phyloP scores from a whole-genome alignment of 2,329 filamentous ascomycete species.

The Ceratocystis ficicola region DNA sequence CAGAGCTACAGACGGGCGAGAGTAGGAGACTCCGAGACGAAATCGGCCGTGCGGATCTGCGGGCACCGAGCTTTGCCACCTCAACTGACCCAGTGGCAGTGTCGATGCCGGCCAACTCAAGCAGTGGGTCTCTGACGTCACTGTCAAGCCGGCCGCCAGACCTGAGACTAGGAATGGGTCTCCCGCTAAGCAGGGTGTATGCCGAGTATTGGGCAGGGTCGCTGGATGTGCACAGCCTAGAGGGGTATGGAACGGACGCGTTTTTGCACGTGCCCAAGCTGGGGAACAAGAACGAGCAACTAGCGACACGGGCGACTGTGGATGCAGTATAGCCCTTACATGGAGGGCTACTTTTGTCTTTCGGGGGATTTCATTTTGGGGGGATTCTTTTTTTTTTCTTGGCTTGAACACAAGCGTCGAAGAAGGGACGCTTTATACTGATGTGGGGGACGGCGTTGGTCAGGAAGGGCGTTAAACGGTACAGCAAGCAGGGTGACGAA shows the following conservation, averaged over 20 bases:
- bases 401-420: no score
- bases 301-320: conserved; percentile 65
- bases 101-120: conserved; percentile 23
- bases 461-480: background rate
- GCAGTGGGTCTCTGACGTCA: conserved; percentile 57
- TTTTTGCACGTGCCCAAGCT: conserved; percentile 94
- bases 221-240: conserved; percentile 78
- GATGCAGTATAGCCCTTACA: conserved; percentile 49
- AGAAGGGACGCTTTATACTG: no score
- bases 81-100: background rate
- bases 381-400: background rate
- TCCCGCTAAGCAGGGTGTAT: conserved; percentile 88
- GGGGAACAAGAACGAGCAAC: conserved; percentile 94
- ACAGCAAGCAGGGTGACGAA: background rate
- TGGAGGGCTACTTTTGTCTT: background rate
- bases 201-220: conserved; percentile 97
- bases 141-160: conserved; percentile 76
- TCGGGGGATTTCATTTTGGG: background rate
- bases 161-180: conserved; percentile 76
- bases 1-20: conserved; percentile 51
- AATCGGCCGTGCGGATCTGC: conserved; percentile 33
- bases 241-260: conserved; percentile 90
- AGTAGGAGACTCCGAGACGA: conserved; percentile 29
- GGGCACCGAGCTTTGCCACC: conserved; percentile 31
- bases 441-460: background rate